Percentiles rank a stretch among this genome's conserved stretches.
Conservation (phyloP, 2,329 filamentous ascomycete species). For the Graphilbum ipis-grandicollis region DNA sequence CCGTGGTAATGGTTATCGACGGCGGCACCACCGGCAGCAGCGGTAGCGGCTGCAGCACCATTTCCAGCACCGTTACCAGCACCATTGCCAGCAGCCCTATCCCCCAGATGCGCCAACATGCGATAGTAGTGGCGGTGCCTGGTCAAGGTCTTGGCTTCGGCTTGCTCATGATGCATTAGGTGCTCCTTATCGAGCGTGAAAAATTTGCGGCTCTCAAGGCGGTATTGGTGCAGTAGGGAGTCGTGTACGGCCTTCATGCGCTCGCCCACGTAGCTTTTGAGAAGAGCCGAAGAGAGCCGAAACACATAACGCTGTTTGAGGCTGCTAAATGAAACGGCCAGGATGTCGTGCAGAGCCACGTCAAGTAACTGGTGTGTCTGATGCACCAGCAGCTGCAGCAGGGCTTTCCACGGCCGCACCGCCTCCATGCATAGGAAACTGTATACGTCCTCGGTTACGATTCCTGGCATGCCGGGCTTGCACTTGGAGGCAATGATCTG, state of each 20-base stretch:
- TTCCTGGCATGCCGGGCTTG: slow-evolving; percentile 37
- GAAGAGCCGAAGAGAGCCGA: slow-evolving; percentile 23
- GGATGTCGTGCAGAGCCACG: slow-evolving; percentile 24
- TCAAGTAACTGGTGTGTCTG: slow-evolving; percentile 31
- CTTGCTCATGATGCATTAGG: slow-evolving; percentile 25
- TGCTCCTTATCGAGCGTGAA: slow-evolving; percentile 38
- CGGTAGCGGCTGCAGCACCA: no score
- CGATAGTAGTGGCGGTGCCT: slow-evolving; percentile 32
- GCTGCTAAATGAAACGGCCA: slow-evolving; percentile 27
- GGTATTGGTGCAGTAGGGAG: slow-evolving; percentile 26
- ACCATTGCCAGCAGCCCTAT: no score
- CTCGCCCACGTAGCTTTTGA: slow-evolving; percentile 25
- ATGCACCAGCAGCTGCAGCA: slow-evolving; percentile 30
- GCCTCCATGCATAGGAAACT: slow-evolving; percentile 38
- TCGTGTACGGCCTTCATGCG: slow-evolving; percentile 18
- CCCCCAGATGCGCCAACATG: slow-evolving; percentile 22
- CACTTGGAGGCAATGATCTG: slow-evolving; percentile 35
- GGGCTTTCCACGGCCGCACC: slow-evolving; percentile 38
- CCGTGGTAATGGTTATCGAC: no score
- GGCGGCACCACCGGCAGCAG: no score
- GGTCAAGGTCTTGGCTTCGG: slow-evolving; percentile 25
- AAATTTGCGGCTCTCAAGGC: slow-evolving; percentile 34
- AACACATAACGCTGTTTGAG: slow-evolving; percentile 32
- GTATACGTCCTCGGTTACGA: slow-evolving; percentile 42
- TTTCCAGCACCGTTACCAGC: no score